Base-by-base conservation (phyloP, 257 asterid genomes). In the Avicennia marina region DNA sequence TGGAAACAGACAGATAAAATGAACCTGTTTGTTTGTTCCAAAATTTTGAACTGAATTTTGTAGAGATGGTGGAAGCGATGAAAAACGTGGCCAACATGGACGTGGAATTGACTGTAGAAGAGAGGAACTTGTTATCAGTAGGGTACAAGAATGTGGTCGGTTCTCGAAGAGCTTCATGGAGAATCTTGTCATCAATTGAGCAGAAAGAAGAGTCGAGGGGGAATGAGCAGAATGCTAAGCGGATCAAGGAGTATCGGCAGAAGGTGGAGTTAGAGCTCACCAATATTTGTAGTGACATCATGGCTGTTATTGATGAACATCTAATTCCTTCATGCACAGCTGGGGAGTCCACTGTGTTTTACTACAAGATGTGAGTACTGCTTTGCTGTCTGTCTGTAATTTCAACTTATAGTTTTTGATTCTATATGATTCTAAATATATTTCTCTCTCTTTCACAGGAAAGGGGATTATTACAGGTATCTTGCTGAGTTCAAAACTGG, bases 1-100 rank as follows among this genome's bases (percentile, higher is more conserved):
- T 29, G 8, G 8, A 32, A 20, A 43, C 11, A 42, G 21, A 36
- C 3, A 39, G 40, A 44, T 3, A 9, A 34, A 31, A 16, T 16
- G 44, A 18, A 54, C 24, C 22, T 57, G 63, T n/a, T 25, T 18
- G n/a, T 19, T 56, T 43, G 11, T 40, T 45, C 1, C 10, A 11
- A 44, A 50, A 53, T 15, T 31, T 25, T 55, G 46, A n/a, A 26
- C 8, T 58, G 57, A 34, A 20, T 53, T 38, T 53, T 62, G 51
- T 81, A 87, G 96, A 87, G 71, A 87, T 87, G 94, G 96, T 84
- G 71, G 96, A 81, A 6, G 74, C 94, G 0, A 84, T 84, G 96
- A 87, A 87, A 64, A 81, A 70, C 7, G 89, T 87, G 17, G 94
- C 96, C 1, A 78, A 68, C 39, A 61, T 87, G 89, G 75, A 80